These are phyloP conservation scores for Plasmopara halstedii DNA, from an alignment of 352 stramenopile species.

Conservation along the genomic window DNA sequence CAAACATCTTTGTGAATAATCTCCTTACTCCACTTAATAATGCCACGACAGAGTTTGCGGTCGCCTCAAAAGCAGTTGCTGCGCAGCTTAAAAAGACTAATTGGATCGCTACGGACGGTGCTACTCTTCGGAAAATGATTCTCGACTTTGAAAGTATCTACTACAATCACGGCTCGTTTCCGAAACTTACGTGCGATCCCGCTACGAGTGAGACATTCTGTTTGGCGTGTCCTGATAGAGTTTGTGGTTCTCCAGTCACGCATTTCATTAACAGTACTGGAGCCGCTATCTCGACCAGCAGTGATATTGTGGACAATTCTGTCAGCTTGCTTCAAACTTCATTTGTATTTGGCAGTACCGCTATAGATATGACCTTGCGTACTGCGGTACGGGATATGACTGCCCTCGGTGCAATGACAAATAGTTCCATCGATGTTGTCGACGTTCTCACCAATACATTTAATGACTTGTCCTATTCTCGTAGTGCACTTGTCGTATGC, in stretches of 20 bases:
- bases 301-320: constrained; percentile 15
- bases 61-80: constrained; percentile 35
- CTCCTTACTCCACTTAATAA: constrained; percentile 40
- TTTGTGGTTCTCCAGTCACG: constrained; percentile 44
- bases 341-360: constrained; percentile 33
- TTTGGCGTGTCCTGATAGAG: constrained; percentile 37
- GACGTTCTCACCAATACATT: constrained; percentile 55
- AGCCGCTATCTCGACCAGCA: constrained; percentile 12
- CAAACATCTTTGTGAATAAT: constrained; percentile 67
- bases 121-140: constrained; percentile 50
- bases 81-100: constrained; percentile 31
- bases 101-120: constrained; percentile 46
- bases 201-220: constrained; percentile 34
- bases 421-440: constrained; percentile 51
- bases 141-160: constrained; percentile 50
- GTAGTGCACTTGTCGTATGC: constrained; percentile 61
- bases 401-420: constrained; percentile 40
- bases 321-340: constrained; percentile 34
- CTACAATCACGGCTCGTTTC: constrained; percentile 45
- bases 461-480: constrained; percentile 69
- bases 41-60: constrained; percentile 32
- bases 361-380: constrained; percentile 34
- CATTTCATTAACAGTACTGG: constrained; percentile 30
- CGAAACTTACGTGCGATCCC: constrained; percentile 35
- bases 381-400: constrained; percentile 42